phyloP scores from a whole-genome alignment of 1,139 yeast species.

The Zygoascus sp. region DNA sequence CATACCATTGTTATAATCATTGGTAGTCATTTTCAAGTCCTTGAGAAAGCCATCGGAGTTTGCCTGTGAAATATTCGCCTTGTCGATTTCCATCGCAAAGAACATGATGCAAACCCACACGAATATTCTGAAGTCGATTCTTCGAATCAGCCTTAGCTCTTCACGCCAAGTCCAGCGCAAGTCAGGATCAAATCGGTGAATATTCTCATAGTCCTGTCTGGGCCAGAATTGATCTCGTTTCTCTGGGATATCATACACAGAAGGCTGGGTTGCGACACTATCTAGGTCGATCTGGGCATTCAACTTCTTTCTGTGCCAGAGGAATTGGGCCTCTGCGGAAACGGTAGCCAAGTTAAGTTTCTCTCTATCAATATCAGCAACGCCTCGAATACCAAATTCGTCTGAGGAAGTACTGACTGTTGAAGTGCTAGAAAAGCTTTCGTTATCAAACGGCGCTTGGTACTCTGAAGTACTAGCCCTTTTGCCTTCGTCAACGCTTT shows the following conservation, averaged over 20 bases:
- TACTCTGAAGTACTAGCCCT: no score
- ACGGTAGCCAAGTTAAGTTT: constrained; percentile 1
- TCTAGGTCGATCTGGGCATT: constrained; percentile 12
- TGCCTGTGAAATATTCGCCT: constrained; percentile 50
- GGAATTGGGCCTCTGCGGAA: constrained; percentile 2
- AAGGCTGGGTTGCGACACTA: constrained; percentile 17
- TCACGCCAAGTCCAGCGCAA: constrained; percentile 46
- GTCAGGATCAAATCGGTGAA: constrained; percentile 44
- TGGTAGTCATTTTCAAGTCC: constrained; percentile 44
- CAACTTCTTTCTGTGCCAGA: constrained; percentile 4
- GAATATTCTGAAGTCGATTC: constrained; percentile 44
- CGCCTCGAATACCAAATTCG: constrained; percentile 4
- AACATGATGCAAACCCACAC: constrained; percentile 48
- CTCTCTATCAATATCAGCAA: neutral
- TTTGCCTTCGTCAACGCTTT: no score
- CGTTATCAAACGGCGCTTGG: no score
- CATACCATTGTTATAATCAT: constrained; percentile 48
- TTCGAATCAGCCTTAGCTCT: constrained; percentile 41
- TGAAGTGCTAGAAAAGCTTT: no score
- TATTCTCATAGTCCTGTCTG: constrained; percentile 42
- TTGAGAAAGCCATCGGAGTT: constrained; percentile 45
- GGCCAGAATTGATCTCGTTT: constrained; percentile 9
- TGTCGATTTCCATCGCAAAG: constrained; percentile 47
- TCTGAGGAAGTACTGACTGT: no score
- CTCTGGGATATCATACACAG: constrained; percentile 12